Conservation (phyloP, 192 early-diverging fungal species). For the Backusella luteola region DNA sequence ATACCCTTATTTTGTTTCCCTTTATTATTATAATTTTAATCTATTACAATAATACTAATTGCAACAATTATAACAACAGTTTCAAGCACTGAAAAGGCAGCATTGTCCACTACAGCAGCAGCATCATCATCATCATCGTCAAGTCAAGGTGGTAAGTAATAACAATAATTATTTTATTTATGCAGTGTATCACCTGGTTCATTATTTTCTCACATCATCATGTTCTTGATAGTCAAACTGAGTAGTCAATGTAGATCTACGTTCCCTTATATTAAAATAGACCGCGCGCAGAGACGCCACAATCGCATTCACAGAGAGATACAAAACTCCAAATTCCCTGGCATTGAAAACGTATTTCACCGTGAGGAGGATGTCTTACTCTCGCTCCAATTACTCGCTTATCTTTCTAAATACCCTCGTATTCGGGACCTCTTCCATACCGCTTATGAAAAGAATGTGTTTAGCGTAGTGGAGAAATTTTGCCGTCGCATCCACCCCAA, state of each 20-base stretch:
- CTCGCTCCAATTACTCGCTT: constrained; percentile 81
- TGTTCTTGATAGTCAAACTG: background rate
- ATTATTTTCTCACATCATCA: constrained; percentile 6
- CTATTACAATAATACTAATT: background rate
- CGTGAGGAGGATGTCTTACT: constrained; percentile 80
- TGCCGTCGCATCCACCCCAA: constrained; percentile 61
- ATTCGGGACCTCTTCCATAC: constrained; percentile 61
- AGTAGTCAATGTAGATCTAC: constrained; percentile 12
- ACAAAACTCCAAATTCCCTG: background rate
- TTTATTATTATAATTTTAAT: background rate
- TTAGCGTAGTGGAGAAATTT: constrained; percentile 72
- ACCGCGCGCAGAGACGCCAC: constrained; percentile 11
- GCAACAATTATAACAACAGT: background rate
- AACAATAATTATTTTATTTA: background rate
- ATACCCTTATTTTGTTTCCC: background rate
- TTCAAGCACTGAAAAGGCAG: background rate
- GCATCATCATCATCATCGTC: background rate
- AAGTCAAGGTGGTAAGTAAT: background rate
- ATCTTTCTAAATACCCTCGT: constrained; percentile 85
- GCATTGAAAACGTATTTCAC: constrained; percentile 42
- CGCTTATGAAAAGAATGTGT: constrained; percentile 58
- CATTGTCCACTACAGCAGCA: too few species aligned
- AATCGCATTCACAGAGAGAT: constrained; percentile 15
- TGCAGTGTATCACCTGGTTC: constrained; percentile 1
- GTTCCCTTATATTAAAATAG: constrained; percentile 22